Evolutionary conservation across 2,329 filamentous ascomycete genomes (phyloP), one percentile per base, ranked within the genome.

Genomic region (Trichoderma asperellum): DNA sequence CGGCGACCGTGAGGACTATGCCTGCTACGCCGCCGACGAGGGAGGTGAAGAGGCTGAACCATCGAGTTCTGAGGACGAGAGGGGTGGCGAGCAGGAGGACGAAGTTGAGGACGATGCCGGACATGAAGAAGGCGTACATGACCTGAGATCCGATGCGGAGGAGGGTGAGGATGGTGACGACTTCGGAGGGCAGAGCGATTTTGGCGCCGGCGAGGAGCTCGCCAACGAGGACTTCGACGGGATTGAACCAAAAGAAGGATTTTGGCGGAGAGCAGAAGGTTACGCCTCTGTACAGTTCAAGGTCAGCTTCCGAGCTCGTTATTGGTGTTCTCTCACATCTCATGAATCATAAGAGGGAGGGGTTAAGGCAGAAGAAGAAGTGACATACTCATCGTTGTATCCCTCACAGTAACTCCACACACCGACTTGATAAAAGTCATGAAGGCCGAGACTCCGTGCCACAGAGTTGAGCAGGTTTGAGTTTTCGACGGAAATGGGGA

Each of bases 391-490:
- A 74, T 87, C 85, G 68, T 88, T 83, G 79, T 94, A 96, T 24
- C 94, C 94, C 79, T 97, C 92, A 80, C 95, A 98, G 79, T 91
- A 97, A 70, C 90, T 91, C 95, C 95, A 98, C 52, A 97, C 82
- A 6, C 94, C 94, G 34, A 97, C 92, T 75, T 94, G 92, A 80
- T 97, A 97, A 81, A 97, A 97, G 80, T 97, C 95, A 78, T 97
- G 93, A 60, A 97, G 85, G 35, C 94, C 95, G 66, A 97, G 84
- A 27, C 91, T 92, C 63, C 92, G 90, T 4, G 94, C 93, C 73
- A 97, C 94, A 57, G 90, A 93, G 83, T 97, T 97, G 80, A 97
- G 91, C 57, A 97, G 85, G 29, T 86, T 81, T 11, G 89, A 88
- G 77, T 94, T 91, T 53, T 91, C 90, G 18, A 92, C 87, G 5